Percentiles rank a stretch among this genome's conserved stretches.
Conservation (phyloP, 108 stramenopile species). For the Seminavis robusta region DNA sequence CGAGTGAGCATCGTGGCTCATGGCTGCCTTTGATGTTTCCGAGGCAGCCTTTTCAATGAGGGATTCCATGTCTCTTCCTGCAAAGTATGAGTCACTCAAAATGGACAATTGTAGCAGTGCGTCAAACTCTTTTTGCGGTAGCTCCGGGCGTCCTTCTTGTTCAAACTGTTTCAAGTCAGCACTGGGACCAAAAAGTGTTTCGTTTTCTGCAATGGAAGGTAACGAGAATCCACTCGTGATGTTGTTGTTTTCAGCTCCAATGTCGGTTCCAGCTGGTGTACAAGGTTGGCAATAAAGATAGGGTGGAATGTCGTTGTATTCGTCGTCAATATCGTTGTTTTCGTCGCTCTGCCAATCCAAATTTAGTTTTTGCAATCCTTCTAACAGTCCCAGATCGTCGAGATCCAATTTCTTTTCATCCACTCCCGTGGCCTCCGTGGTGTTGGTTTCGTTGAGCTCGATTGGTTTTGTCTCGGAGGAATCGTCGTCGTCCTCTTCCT, state of each 20-base stretch:
- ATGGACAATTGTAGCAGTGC: slow-evolving; percentile 7
- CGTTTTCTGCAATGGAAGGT: slow-evolving; percentile 14
- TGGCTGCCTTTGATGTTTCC: slow-evolving; percentile 1
- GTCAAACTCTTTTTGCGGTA: not conserved
- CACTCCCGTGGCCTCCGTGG: too few relatives aligned
- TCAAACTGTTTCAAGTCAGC: not conserved
- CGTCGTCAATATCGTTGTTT: not conserved
- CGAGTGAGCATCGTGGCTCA: not conserved
- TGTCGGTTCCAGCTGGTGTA: slow-evolving; percentile 1
- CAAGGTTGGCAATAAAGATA: slow-evolving; percentile 28
- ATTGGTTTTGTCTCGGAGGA: too few relatives aligned
- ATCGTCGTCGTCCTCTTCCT: not conserved
- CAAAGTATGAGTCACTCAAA: not conserved
- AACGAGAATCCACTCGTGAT: not conserved
- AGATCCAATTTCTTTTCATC: too few relatives aligned
- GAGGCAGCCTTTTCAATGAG: slow-evolving; percentile 8
- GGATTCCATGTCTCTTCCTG: not conserved
- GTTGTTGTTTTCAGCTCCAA: not conserved
- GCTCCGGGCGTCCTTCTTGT: not conserved
- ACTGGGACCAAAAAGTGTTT: slow-evolving; percentile 1
- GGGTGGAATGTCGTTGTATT: slow-evolving; percentile 6
- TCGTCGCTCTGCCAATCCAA: not conserved
- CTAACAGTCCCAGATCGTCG: too few relatives aligned
- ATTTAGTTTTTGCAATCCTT: too few relatives aligned
- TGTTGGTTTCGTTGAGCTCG: too few relatives aligned